Conservation (phyloP, 352 stramenopile genomes). For the Globisporangium carolinianum region DNA sequence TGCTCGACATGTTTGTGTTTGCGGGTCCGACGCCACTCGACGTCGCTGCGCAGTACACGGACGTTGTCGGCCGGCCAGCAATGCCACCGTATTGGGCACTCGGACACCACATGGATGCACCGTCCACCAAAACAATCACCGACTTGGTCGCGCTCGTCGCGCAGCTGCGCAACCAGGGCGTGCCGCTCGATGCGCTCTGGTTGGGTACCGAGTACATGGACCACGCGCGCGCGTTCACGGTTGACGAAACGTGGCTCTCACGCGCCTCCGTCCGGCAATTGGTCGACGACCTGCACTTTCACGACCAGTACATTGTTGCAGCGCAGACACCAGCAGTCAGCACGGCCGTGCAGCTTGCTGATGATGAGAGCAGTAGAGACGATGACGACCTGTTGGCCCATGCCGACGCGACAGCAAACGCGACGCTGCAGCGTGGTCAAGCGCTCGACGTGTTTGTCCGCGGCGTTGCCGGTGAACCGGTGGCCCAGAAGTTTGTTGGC, state of each 20-base stretch:
- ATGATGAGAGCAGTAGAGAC: not conserved
- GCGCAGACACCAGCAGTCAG: conserved; percentile 63
- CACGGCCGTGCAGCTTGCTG: not conserved
- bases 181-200: conserved; percentile 82
- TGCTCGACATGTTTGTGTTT: conserved; percentile 82
- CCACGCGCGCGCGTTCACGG: conserved; percentile 39
- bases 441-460: conserved; percentile 74
- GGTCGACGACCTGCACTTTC: conserved; percentile 74
- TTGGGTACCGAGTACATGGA: conserved; percentile 66
- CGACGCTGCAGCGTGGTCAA: conserved; percentile 30
- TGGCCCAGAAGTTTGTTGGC: conserved; percentile 62
- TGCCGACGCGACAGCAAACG: not conserved
- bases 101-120: conserved; percentile 72
- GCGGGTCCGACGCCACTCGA: conserved; percentile 41
- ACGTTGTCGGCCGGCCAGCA: conserved; percentile 58
- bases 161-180: conserved; percentile 24
- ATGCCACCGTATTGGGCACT: conserved; percentile 84
- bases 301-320: conserved; percentile 72
- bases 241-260: conserved; percentile 54
- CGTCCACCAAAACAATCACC: conserved; percentile 27
- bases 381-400: no score
- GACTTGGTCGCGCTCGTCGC: conserved; percentile 27
- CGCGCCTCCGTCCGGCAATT: conserved; percentile 33
- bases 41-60: conserved; percentile 69
- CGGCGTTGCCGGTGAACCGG: conserved; percentile 47